Conservation (phyloP, 179 eudicot genomes). For the Kewa caespitosa region DNA sequence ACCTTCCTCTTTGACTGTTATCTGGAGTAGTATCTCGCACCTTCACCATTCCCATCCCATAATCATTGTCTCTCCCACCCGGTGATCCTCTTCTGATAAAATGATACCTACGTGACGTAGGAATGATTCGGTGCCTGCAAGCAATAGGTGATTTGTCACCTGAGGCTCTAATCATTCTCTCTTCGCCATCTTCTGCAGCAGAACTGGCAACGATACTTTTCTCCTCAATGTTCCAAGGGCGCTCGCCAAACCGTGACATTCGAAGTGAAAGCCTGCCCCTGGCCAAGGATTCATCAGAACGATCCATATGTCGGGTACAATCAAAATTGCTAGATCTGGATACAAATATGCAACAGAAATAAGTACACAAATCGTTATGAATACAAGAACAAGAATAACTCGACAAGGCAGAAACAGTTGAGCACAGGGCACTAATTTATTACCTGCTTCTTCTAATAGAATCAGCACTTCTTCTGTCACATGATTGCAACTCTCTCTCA, state of each 20-base stretch:
- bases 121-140: slow-evolving; percentile 31
- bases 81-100: slow-evolving; percentile 45
- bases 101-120: slow-evolving; percentile 33
- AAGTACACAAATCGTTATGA: slow-evolving; percentile 1
- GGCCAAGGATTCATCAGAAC: slow-evolving; percentile 31
- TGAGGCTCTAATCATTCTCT: slow-evolving; percentile 14
- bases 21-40: slow-evolving; percentile 31
- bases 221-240: slow-evolving; percentile 27
- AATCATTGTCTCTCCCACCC: slow-evolving; percentile 36
- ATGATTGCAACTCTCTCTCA: slow-evolving; percentile 36
- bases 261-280: slow-evolving; percentile 32
- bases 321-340: slow-evolving; percentile 34
- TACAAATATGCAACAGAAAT: slow-evolving; percentile 11
- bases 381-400: neutral
- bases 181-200: slow-evolving; percentile 27
- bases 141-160: slow-evolving; percentile 30
- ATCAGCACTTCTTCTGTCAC: slow-evolving; percentile 32
- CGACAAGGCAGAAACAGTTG: neutral
- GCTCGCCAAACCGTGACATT: slow-evolving; percentile 28
- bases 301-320: slow-evolving; percentile 28
- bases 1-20: slow-evolving; percentile 36
- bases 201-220: slow-evolving; percentile 33
- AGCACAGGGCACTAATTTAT: neutral
- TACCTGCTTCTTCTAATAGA: slow-evolving; percentile 44
- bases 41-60: slow-evolving; percentile 28